A percentile compares a stretch with the other conserved stretches of the same genome.
These are phyloP conservation scores for Nakazawaea holstii DNA, from an alignment of 805 yeast species.

Conservation along the genomic window DNA sequence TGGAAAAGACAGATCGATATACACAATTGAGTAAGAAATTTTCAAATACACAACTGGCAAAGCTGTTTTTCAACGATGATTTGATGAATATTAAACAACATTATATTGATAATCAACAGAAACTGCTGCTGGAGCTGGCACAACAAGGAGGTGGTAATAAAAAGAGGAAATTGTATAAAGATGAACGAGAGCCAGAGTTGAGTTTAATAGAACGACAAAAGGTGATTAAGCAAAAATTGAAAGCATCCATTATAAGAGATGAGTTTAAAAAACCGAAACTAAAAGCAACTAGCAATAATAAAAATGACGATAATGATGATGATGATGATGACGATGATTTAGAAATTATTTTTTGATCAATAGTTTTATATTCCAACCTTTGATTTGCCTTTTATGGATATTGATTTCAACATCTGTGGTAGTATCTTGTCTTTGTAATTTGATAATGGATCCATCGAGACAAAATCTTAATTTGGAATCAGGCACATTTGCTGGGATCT, in stretches of 20 bases:
- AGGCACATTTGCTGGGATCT: slow-evolving; percentile 17
- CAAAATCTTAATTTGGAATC: slow-evolving; percentile 48
- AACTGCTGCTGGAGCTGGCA: not conserved
- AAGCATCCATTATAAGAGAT: slow-evolving; percentile 1
- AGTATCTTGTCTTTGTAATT: not conserved
- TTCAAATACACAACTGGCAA: slow-evolving; percentile 34
- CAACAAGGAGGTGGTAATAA: not conserved
- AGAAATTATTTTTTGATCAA: slow-evolving; percentile 4
- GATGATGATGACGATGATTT: slow-evolving; percentile 7
- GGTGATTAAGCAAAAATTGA: slow-evolving; percentile 4
- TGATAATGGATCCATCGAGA: slow-evolving; percentile 58
- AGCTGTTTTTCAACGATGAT: slow-evolving; percentile 46
- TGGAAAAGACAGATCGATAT: slow-evolving; percentile 18
- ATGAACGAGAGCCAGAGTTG: not conserved
- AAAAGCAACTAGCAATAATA: not conserved
- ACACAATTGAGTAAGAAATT: slow-evolving; percentile 26
- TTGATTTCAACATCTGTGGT: slow-evolving; percentile 1
- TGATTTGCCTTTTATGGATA: not conserved
- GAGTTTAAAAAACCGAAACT: not conserved
- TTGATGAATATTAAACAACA: slow-evolving; percentile 39
- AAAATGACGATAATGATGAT: not conserved
- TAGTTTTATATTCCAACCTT: not conserved
- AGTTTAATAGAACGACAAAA: not conserved
- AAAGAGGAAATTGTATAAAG: not conserved
- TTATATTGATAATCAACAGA: not conserved